Conservation (phyloP, 2,329 filamentous ascomycete genomes). For the Mycocentrospora acerina region DNA sequence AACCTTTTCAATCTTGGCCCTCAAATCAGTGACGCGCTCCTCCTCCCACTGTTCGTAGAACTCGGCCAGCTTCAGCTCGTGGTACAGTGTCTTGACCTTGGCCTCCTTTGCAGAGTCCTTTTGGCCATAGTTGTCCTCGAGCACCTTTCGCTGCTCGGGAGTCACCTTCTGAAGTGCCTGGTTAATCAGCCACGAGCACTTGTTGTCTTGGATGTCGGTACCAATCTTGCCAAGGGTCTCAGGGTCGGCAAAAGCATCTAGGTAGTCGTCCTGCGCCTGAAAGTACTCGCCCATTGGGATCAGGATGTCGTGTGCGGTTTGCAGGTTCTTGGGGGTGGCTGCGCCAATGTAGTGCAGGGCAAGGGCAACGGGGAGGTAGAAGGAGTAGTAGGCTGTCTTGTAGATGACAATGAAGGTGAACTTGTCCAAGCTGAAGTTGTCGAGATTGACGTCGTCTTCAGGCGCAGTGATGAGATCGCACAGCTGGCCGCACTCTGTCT, state of each 20-base stretch:
- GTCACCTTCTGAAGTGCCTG: conserved; percentile 79
- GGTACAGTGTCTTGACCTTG: conserved; percentile 83
- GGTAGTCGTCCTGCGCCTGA: conserved; percentile 98
- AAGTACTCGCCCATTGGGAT: conserved; percentile 99
- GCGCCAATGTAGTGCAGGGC: conserved; percentile 82
- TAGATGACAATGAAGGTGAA: conserved; percentile 98
- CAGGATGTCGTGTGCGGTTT: conserved; percentile 85
- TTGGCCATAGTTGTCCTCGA: conserved; percentile 91
- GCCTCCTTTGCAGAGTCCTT: conserved; percentile 85
- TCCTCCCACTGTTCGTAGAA: conserved; percentile 90
- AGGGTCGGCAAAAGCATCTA: conserved; percentile 94
- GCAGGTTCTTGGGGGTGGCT: conserved; percentile 84
- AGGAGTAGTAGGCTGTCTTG: conserved; percentile 99
- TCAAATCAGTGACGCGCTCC: conserved; percentile 76
- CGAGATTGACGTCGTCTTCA: conserved; percentile 86
- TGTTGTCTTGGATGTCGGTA: conserved; percentile 99
- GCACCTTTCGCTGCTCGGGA: conserved; percentile 80
- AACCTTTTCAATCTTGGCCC: conserved; percentile 70
- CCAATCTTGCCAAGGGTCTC: conserved; percentile 96
- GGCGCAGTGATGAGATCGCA: conserved; percentile 95
- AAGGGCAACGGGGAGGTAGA: conserved; percentile 94
- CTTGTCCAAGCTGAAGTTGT: conserved; percentile 94
- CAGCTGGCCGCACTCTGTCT: conserved; percentile 93
- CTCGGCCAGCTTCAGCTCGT: conserved; percentile 80
- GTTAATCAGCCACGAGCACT: conserved; percentile 98